These are phyloP conservation scores for Hanseniaspora singularis DNA, from an alignment of 805 yeast genomes.

Conservation along the genomic window DNA sequence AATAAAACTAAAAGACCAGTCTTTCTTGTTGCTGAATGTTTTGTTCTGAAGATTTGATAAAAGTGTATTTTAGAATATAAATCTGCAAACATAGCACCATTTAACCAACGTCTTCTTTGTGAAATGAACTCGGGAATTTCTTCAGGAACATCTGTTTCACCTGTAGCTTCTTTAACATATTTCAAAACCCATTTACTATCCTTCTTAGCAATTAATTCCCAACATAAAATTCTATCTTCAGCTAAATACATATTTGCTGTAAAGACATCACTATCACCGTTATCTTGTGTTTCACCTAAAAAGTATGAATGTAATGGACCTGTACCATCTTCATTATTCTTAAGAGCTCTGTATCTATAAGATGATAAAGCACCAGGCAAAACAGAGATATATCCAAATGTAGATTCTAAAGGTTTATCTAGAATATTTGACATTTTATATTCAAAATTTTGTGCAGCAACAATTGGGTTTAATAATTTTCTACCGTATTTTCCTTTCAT, in stretches of 20 bases:
- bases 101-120: constrained; percentile 96
- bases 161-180: constrained; percentile 84
- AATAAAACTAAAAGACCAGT: constrained; percentile 76
- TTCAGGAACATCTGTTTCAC: constrained; percentile 96
- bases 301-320: constrained; percentile 86
- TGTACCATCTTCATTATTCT: constrained; percentile 76
- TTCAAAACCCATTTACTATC: constrained; percentile 79
- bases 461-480: constrained; percentile 76
- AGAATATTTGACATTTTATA: constrained; percentile 93
- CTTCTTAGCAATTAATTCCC: constrained; percentile 86
- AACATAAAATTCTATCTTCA: constrained; percentile 89
- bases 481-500: constrained; percentile 84
- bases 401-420: constrained; percentile 87
- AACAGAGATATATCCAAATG: constrained; percentile 85
- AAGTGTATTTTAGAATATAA: constrained; percentile 77
- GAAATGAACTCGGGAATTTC: constrained; percentile 85
- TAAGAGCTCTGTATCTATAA: constrained; percentile 76
- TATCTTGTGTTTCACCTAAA: constrained; percentile 65
- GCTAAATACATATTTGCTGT: constrained; percentile 96
- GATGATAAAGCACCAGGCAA: constrained; percentile 95
- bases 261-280: constrained; percentile 61
- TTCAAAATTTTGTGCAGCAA: constrained; percentile 93
- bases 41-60: constrained; percentile 77
- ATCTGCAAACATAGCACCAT: constrained; percentile 97
- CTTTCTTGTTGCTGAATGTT: constrained; percentile 72